Base-by-base conservation (phyloP, 768 basidiomycete genomes). In the Suillus subaureus region DNA sequence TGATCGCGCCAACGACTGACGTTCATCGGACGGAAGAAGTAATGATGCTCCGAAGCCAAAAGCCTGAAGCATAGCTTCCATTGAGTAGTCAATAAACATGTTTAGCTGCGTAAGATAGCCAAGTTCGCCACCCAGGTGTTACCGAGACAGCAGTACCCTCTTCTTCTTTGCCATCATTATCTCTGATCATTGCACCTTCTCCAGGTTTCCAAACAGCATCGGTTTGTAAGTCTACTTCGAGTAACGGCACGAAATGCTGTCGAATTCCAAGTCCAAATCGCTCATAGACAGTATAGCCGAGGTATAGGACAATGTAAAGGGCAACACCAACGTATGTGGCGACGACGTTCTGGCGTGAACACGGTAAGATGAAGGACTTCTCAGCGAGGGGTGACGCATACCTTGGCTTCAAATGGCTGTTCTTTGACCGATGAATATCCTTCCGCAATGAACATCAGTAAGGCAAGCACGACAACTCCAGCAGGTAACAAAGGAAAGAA, bases 71-170 rank as follows among this genome's bases (percentile, higher is more conserved):
- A 4, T 6, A 12, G 39, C 16, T 1, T 26, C 57, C 9, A 12
- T 58, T 26, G 9, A 6, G 23, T 18, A 18, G 39, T 94, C 92
- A 26, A 91, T 76, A 71, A 86, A 93, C 69, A 92, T 90, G 68
- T 84, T 89, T 43, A 81, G 72, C 37, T 89, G 84, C n/a, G 11
- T 37, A 39, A 37, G 33, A 26, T 62, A 66, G 11, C 56, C 62
- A 23, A 64, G 43, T 57, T 51, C 62, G 35, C 71, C 70, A 65
- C 63, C 35, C 40, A 43, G 57, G 8, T 47, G 49, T 4, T 54
- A 64, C 54, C 55, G 64, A 33, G 5, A 43, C 31, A 62, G 68
- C 66, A 57, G 56, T 23, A 35, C 52, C 33, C 52, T 58, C 57
- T 39, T 65, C 18, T 57, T 43, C 43, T 12, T 28, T 68, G 39